phyloP scores from a whole-genome alignment of 768 basidiomycete species.

The Panaeolus papilionaceus region DNA sequence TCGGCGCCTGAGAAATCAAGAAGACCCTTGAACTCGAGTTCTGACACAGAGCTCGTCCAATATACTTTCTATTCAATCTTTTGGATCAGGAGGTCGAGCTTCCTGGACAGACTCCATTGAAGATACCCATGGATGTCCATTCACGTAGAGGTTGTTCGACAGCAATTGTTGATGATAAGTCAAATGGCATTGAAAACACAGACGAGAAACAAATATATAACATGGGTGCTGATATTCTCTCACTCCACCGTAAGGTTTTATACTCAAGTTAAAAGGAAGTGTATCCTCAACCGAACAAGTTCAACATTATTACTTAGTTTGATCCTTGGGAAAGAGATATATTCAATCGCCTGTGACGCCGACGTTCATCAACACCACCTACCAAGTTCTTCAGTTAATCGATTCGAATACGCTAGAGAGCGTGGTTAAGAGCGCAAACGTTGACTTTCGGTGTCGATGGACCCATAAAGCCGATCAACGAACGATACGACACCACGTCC shows the following conservation, averaged over 20 bases:
- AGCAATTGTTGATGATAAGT: neutral
- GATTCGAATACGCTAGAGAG: neutral
- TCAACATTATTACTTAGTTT: no score
- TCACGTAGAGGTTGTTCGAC: neutral
- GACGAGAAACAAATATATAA: neutral
- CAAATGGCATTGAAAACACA: neutral
- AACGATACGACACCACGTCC: neutral
- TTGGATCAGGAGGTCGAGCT: neutral
- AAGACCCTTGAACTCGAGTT: neutral
- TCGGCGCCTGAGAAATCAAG: constrained; percentile 14
- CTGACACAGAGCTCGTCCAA: constrained; percentile 1
- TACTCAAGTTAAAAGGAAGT: neutral
- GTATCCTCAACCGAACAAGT: neutral
- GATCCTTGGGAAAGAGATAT: no score
- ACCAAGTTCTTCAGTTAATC: neutral
- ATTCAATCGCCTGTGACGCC: no score
- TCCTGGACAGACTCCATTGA: constrained; percentile 1
- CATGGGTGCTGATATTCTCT: neutral
- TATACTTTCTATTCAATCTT: constrained; percentile 3
- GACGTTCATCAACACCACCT: no score
- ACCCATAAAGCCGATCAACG: neutral
- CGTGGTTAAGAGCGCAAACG: neutral
- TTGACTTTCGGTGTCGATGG: neutral
- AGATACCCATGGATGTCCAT: neutral
- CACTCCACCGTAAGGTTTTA: neutral